Conservation (phyloP, 2,329 filamentous ascomycete species). For the Neofusicoccum cordaticola region DNA sequence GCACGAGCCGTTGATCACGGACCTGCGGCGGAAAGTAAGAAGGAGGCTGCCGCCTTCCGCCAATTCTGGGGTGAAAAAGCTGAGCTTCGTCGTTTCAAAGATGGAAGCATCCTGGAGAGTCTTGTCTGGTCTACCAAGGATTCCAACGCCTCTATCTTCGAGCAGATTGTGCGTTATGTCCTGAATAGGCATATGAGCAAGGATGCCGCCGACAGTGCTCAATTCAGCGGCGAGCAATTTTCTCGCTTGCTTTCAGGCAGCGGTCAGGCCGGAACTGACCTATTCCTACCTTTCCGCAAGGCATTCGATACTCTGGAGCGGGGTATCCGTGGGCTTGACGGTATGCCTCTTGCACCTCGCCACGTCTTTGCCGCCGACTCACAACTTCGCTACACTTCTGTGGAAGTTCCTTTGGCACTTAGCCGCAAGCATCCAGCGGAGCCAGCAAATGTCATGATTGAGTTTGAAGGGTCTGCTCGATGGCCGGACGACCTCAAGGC, state of each 20-base stretch:
- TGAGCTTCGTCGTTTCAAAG: constrained; percentile 89
- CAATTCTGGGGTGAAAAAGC: constrained; percentile 94
- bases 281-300: constrained; percentile 67
- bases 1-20: constrained; percentile 81
- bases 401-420: constrained; percentile 51
- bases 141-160: constrained; percentile 62
- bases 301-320: constrained; percentile 72
- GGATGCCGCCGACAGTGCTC: constrained; percentile 49
- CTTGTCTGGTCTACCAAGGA: constrained; percentile 73
- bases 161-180: constrained; percentile 75
- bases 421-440: constrained; percentile 43
- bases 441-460: constrained; percentile 76
- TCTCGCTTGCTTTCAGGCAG: constrained; percentile 42
- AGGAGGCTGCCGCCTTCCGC: constrained; percentile 76
- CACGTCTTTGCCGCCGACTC: constrained; percentile 73
- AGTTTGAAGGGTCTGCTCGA: constrained; percentile 87
- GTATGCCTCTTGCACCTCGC: constrained; percentile 81
- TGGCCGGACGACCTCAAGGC: constrained; percentile 92
- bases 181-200: constrained; percentile 67
- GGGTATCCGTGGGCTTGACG: constrained; percentile 73
- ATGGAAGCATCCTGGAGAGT: constrained; percentile 90
- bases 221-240: constrained; percentile 48
- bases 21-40: constrained; percentile 79
- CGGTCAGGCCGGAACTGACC: constrained; percentile 39
- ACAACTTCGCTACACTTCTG: constrained; percentile 70